phyloP scores from a whole-genome alignment of 2,329 filamentous ascomycete species.

The Arthroderma sp. region DNA sequence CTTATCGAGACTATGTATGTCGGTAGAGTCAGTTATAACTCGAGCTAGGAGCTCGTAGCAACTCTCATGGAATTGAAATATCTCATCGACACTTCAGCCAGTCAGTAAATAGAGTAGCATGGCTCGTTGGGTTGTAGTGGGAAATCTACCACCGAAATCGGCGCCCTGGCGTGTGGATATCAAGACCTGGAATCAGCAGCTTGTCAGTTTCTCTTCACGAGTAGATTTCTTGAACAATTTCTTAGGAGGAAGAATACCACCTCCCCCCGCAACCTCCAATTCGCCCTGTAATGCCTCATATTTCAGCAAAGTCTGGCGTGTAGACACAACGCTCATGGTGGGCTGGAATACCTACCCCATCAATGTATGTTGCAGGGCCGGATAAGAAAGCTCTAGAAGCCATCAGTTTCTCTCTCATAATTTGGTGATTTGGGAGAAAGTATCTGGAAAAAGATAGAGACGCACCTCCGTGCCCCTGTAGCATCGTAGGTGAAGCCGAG shows the following conservation, averaged over 20 bases:
- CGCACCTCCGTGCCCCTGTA: background rate
- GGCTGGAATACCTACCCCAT: background rate
- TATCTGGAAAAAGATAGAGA: background rate
- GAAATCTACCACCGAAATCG: no score
- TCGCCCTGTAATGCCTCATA: no score
- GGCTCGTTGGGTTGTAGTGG: no score
- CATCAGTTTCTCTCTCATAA: background rate
- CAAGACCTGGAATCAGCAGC: background rate
- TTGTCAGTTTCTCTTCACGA: background rate
- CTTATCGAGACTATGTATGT: background rate
- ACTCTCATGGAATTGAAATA: slow-evolving; percentile 4
- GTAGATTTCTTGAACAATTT: background rate
- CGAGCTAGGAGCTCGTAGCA: slow-evolving; percentile 3
- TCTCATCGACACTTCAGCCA: no score
- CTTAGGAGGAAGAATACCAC: background rate
- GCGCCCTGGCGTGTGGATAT: background rate
- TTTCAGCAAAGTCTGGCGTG: no score
- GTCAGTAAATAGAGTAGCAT: no score
- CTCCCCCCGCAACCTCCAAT: no score
- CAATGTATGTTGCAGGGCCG: background rate
- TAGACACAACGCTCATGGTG: no score
- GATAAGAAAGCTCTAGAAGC: background rate
- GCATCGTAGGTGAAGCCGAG: background rate
- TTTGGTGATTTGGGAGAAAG: background rate
- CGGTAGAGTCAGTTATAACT: background rate